A percentile compares a stretch with the other conserved stretches of the same genome.
phyloP scores from a whole-genome alignment of 225 moss, liverwort and hornwort genomes.

The Physcomitrellopsis africana region DNA sequence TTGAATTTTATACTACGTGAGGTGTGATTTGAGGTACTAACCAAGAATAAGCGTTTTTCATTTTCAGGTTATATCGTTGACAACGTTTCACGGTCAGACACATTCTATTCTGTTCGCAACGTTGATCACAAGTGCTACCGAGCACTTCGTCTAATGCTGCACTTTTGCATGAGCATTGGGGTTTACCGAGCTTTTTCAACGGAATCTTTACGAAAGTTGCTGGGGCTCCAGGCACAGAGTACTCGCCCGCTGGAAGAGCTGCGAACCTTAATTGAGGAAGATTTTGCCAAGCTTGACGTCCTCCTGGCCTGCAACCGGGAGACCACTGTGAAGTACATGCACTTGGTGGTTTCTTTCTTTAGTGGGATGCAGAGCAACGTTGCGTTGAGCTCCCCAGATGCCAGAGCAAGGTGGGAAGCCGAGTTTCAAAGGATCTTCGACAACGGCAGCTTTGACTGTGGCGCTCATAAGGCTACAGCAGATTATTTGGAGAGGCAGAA shows the following conservation, averaged over 20 bases:
- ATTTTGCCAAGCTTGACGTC: constrained; percentile 48
- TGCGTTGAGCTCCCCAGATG: constrained; percentile 25
- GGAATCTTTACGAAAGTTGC: constrained; percentile 31
- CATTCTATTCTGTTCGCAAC: constrained; percentile 49
- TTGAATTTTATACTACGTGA: no score
- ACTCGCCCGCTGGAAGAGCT: constrained; percentile 38
- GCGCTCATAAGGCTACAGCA: constrained; percentile 42
- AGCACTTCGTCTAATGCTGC: constrained; percentile 48
- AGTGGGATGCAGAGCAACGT: constrained; percentile 33
- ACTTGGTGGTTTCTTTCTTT: constrained; percentile 47
- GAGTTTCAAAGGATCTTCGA: constrained; percentile 56
- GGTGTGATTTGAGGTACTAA: no score
- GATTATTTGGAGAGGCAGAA: constrained; percentile 54
- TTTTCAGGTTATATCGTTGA: constrained; percentile 59
- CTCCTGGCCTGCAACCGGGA: constrained; percentile 62
- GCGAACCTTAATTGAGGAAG: constrained; percentile 50
- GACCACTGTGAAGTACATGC: constrained; percentile 49
- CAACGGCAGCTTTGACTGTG: constrained; percentile 34
- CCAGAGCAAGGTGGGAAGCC: constrained; percentile 46
- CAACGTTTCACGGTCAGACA: constrained; percentile 53
- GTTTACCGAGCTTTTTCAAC: constrained; percentile 27
- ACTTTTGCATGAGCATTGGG: constrained; percentile 52
- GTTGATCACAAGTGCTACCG: constrained; percentile 53
- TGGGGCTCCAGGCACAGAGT: constrained; percentile 45
- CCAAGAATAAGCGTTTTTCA: not conserved